Evolutionary conservation across 768 basidiomycete species (phyloP).

Genomic region (Boletus fagicola): DNA sequence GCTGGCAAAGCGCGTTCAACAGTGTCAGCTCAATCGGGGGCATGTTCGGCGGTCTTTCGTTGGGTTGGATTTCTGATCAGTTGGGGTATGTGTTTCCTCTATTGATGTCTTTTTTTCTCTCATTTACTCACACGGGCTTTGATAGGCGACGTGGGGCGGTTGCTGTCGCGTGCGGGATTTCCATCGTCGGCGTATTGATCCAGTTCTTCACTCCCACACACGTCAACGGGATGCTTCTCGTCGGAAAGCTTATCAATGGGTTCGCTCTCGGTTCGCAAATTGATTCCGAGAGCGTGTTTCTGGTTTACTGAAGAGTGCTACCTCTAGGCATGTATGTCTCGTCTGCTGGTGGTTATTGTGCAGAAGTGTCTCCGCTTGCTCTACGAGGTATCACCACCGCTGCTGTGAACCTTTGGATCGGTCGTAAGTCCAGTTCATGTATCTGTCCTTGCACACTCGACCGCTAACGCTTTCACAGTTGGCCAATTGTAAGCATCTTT

Average conservation of each 20-base stretch:
- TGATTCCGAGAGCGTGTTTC: no score
- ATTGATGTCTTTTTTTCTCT: background rate
- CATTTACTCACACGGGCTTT: background rate
- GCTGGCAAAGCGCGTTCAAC: conserved; percentile 31
- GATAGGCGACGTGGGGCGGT: conserved; percentile 27
- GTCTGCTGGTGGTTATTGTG: conserved; percentile 25
- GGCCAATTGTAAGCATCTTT: conserved; percentile 22
- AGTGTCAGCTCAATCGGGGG: conserved; percentile 25
- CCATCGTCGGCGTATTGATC: conserved; percentile 23
- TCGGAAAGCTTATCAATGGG: conserved; percentile 27
- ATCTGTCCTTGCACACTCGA: background rate
- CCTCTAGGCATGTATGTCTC: conserved; percentile 25
- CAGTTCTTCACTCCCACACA: conserved; percentile 27
- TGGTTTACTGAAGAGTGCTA: background rate
- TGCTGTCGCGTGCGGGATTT: conserved; percentile 20
- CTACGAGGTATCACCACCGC: conserved; percentile 27
- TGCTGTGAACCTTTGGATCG: conserved; percentile 27
- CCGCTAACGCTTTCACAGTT: conserved; percentile 9
- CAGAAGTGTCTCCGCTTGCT: conserved; percentile 31
- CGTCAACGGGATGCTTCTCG: conserved; percentile 25
- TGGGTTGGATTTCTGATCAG: conserved; percentile 24
- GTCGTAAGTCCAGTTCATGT: conserved; percentile 10
- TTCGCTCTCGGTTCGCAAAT: conserved; percentile 21
- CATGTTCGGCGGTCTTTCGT: conserved; percentile 27
- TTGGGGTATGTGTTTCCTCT: conserved; percentile 13